Evolutionary conservation across 2,329 filamentous ascomycete genomes (phyloP), one percentile per base, ranked within the genome.

Genomic region (Chaetomium globosum): DNA sequence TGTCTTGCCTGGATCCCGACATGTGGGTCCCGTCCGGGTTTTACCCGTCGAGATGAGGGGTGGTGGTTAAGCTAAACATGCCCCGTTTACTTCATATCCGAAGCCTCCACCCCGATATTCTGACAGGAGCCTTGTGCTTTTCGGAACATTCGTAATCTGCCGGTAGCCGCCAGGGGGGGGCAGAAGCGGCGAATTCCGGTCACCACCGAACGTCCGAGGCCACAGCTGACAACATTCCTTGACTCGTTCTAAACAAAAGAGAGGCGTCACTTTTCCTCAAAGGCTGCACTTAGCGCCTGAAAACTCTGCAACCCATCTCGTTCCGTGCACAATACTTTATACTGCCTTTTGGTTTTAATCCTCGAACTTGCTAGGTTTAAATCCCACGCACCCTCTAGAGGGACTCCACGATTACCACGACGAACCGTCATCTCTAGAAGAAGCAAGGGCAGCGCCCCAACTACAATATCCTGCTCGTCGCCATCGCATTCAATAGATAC

Each of bases 151-250:
- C 8, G 31, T n/a, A 52, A 33, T 9, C 39, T 58, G 26, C 39
- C 23, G 46, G 36, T 21, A 52, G 46, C 46, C 46, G 58, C 58
- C 31, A 19, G 13, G 5, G 36, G 13, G 23, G 6, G 36, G 9
- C 52, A 52, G 39, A 55, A 51, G 53, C 60, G 60, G 60, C 60
- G 60, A 62, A 51, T 57, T 12, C 60, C 43, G 60, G 12, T 16
- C 23, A 57, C 39, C 58, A 57, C 43, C 60, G 21, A 62, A 51
- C 53, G 43, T 36, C 60, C 60, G 39, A 62, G 39, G 52, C 43
- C 43, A 49, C 28, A 49, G 30, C 58, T 19, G 7, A 30, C 48
- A 46, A 60, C 48, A 16, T 61, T 16, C 13, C 55, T 33, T 31
- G n/a, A 53, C 23, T 59, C 43, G 33, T 48, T 31, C 28, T 51